These are phyloP conservation scores for Fusarium vanettenii DNA, from an alignment of 2,329 filamentous ascomycete genomes.

Conservation along the genomic window DNA sequence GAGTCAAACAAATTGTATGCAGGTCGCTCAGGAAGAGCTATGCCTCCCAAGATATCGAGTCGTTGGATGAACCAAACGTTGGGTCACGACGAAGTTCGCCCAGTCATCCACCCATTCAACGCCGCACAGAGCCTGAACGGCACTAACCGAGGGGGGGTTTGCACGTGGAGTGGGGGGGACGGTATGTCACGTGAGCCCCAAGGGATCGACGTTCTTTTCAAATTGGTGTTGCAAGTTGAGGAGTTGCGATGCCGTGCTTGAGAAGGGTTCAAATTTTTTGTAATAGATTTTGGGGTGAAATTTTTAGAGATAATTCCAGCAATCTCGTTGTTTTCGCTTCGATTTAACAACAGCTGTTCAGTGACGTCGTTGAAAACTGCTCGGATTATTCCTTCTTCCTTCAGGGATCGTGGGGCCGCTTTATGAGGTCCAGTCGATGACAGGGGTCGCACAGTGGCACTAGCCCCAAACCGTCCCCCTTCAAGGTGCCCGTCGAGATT, in stretches of 20 bases:
- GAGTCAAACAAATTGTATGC: slow-evolving; percentile 15
- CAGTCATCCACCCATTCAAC: slow-evolving; percentile 33
- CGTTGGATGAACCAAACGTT: slow-evolving; percentile 28
- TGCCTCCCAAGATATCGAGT: slow-evolving; percentile 15
- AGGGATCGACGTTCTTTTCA: not conserved
- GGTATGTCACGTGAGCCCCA: slow-evolving; percentile 33
- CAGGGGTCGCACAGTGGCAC: slow-evolving; percentile 44
- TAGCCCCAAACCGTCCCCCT: slow-evolving; percentile 49
- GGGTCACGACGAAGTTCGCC: slow-evolving; percentile 32
- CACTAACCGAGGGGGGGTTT: slow-evolving; percentile 46
- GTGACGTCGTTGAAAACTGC: slow-evolving; percentile 40
- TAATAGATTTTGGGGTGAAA: not conserved
- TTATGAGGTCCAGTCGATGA: slow-evolving; percentile 13
- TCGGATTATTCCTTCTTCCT: slow-evolving; percentile 45
- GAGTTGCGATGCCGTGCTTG: not conserved
- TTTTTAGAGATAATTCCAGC: not conserved
- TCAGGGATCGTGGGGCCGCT: slow-evolving; percentile 33
- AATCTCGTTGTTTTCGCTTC: not conserved
- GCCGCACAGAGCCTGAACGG: slow-evolving; percentile 40
- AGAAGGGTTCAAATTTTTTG: not conserved
- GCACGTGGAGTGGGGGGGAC: slow-evolving; percentile 37
- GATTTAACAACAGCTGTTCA: not conserved
- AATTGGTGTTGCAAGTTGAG: not conserved
- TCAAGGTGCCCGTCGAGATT: slow-evolving; percentile 51
- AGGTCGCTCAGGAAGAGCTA: slow-evolving; percentile 21